phyloP scores from a whole-genome alignment of 345 rosid genomes.

The Alliaria petiolata region DNA sequence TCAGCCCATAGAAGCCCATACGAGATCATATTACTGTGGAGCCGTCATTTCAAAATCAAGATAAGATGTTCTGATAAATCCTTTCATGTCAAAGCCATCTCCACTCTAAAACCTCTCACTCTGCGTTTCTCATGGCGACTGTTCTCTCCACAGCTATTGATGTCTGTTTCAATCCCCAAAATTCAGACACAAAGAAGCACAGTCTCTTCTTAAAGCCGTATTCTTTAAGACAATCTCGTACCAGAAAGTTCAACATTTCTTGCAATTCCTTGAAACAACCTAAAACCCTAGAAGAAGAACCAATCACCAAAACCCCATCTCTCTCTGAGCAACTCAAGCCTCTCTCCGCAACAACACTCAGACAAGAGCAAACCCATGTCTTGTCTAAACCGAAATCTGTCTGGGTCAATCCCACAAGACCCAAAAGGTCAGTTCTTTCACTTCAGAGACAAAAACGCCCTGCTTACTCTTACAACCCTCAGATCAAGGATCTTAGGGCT shows the following conservation, averaged over 20 bases:
- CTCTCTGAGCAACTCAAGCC: conserved; percentile 85
- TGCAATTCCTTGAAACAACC: conserved; percentile 37
- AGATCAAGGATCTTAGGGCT: conserved; percentile 52
- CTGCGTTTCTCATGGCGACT: conserved; percentile 45
- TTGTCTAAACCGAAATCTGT: conserved; percentile 74
- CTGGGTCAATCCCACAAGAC: conserved; percentile 79
- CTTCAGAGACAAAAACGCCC: conserved; percentile 77
- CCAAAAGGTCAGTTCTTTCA: conserved; percentile 83
- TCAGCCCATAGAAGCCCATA: conserved; percentile 6
- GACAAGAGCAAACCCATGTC: conserved; percentile 41
- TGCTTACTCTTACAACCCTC: conserved; percentile 56
- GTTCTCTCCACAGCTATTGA: conserved; percentile 57
- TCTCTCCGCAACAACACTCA: conserved; percentile 61
- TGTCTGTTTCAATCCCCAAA: conserved; percentile 37
- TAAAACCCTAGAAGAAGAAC: conserved; percentile 35
- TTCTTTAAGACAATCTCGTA: conserved; percentile 27
- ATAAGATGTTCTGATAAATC: conserved; percentile 39
- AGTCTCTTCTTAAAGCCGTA: conserved; percentile 36
- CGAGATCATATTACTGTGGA: not conserved
- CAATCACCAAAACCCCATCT: conserved; percentile 47
- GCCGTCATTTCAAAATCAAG: conserved; percentile 25
- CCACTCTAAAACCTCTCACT: conserved; percentile 9
- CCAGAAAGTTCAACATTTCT: conserved; percentile 39
- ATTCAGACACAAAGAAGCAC: conserved; percentile 40
- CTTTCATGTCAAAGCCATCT: not conserved